Conservation (phyloP, 148 eudicot genomes). For the Cornus controversa region DNA sequence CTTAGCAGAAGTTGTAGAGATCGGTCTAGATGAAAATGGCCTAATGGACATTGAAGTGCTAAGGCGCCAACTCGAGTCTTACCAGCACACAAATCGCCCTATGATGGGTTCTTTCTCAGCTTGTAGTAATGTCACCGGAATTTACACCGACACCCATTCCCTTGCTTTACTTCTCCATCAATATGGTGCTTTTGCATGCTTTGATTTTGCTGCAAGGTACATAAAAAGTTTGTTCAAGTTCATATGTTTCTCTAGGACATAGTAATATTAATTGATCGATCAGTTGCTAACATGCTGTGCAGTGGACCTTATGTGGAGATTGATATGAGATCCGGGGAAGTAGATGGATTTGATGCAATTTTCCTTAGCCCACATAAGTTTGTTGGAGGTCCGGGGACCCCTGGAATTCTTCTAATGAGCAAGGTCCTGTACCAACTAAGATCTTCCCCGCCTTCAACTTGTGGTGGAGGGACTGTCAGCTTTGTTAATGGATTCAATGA, state of each 20-base stretch:
- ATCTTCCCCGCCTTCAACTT: constrained; percentile 49
- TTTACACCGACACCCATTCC: constrained; percentile 38
- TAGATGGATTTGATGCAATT: no score
- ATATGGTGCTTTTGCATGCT: constrained; percentile 50
- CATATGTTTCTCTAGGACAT: no score
- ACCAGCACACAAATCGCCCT: constrained; percentile 45
- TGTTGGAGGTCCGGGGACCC: constrained; percentile 39
- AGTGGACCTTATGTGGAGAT: no score
- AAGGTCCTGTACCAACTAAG: constrained; percentile 29
- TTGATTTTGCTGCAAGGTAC: no score
- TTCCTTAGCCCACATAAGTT: constrained; percentile 40
- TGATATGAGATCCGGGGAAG: no score
- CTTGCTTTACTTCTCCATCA: constrained; percentile 41
- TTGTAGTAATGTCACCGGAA: no score
- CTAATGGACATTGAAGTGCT: constrained; percentile 45
- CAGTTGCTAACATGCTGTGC: no score
- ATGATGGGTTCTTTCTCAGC: constrained; percentile 76
- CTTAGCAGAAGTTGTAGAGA: no score
- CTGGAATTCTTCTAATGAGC: constrained; percentile 32
- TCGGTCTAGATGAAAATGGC: no score
- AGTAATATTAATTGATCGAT: no score
- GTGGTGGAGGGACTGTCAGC: constrained; percentile 76
- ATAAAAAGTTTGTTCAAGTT: no score
- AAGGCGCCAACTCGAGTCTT: constrained; percentile 11
- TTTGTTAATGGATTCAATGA: constrained; percentile 32